A percentile compares a stretch with the other conserved stretches of the same genome.
Evolutionary conservation across 2,329 filamentous ascomycete genomes (phyloP).

Genomic region (Colletotrichum godetiae): DNA sequence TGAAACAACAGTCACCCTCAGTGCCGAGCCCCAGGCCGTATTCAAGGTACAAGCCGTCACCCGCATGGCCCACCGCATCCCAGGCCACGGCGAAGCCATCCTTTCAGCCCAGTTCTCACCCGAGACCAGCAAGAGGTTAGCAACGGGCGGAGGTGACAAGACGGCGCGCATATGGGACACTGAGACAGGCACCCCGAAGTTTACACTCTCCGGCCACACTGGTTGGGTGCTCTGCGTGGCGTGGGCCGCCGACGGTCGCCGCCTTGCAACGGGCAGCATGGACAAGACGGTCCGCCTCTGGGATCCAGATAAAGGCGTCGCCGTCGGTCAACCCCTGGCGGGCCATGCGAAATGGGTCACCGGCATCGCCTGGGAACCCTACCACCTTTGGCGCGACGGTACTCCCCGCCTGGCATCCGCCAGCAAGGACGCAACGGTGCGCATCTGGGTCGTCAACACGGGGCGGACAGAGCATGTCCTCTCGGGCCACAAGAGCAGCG

Average conservation of each 20-base stretch:
- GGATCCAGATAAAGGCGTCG: conserved; percentile 84
- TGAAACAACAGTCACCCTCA: conserved; percentile 65
- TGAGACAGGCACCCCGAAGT: conserved; percentile 88
- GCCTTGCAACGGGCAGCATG: conserved; percentile 91
- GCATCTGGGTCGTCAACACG: conserved; percentile 86
- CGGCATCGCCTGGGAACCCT: conserved; percentile 87
- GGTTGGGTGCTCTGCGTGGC: conserved; percentile 90
- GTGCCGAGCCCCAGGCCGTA: conserved; percentile 84
- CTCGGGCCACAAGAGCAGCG: conserved; percentile 87
- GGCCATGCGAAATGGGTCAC: conserved; percentile 93
- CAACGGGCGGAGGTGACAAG: conserved; percentile 90
- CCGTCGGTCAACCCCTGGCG: conserved; percentile 76
- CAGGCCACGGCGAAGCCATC: conserved; percentile 92
- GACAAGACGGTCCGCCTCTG: conserved; percentile 92
- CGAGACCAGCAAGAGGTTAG: conserved; percentile 78
- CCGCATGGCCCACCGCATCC: conserved; percentile 87
- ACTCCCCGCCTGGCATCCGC: conserved; percentile 85
- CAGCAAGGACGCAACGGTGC: conserved; percentile 88
- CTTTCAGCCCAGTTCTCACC: conserved; percentile 89
- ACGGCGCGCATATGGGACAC: conserved; percentile 96
- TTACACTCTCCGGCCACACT: conserved; percentile 87
- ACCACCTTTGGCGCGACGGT: conserved; percentile 81
- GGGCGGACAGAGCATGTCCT: conserved; percentile 84
- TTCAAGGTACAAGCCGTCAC: conserved; percentile 94
- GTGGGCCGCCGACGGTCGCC: conserved; percentile 85